Evolutionary conservation across 2,329 filamentous ascomycete species (phyloP).

Genomic region (Sphaerulina musiva): DNA sequence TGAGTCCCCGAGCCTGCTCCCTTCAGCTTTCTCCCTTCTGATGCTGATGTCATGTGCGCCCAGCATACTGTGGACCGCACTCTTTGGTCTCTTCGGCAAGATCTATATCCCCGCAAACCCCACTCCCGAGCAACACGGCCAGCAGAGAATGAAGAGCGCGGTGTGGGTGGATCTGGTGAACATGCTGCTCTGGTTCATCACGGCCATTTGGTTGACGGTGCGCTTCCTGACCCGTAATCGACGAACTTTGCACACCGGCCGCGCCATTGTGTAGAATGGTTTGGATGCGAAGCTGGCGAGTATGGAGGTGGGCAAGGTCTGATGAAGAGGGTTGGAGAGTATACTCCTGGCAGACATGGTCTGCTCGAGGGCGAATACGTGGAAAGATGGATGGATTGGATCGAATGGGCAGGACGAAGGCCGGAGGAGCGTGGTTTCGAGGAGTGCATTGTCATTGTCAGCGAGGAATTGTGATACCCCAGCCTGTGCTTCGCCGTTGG

Average conservation of each 20-base stretch:
- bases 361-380: not conserved
- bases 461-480: conserved; percentile 2
- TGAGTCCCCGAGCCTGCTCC: conserved; percentile 20
- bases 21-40: not conserved
- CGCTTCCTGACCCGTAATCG: conserved; percentile 54
- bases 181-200: conserved; percentile 68
- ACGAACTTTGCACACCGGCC: conserved; percentile 35
- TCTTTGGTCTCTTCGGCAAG: conserved; percentile 78
- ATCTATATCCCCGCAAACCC: conserved; percentile 68
- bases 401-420: not conserved
- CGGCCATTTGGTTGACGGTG: conserved; percentile 48
- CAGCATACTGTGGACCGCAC: conserved; percentile 65
- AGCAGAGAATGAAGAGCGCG: conserved; percentile 75
- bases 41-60: not conserved
- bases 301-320: conserved; percentile 12
- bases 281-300: not conserved
- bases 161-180: conserved; percentile 76
- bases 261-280: conserved; percentile 29
- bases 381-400: not conserved
- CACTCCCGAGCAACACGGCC: conserved; percentile 45
- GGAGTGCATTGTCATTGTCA: not conserved
- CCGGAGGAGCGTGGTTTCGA: not conserved
- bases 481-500: conserved; percentile 1
- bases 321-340: not conserved
- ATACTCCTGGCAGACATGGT: not conserved